Percentiles rank a stretch among this genome's conserved stretches.
phyloP scores from a whole-genome alignment of 2,329 filamentous ascomycete genomes.

The Beauveria sp. region DNA sequence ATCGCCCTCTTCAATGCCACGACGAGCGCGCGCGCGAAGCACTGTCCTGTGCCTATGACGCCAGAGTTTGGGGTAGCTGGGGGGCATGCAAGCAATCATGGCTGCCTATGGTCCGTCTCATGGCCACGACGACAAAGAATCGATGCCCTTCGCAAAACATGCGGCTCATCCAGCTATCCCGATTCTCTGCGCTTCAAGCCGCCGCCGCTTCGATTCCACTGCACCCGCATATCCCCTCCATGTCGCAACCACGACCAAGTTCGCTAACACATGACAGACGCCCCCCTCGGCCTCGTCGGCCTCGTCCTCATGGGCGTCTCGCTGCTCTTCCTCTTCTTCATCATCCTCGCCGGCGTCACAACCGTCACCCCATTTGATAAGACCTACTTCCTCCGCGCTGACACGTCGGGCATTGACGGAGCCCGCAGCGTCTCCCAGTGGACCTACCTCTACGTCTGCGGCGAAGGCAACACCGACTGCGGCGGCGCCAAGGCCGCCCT shows the following conservation, averaged over 20 bases:
- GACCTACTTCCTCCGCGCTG: conserved; percentile 80
- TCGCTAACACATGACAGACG: conserved; percentile 23
- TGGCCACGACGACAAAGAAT: not conserved
- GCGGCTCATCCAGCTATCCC: not conserved
- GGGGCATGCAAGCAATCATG: not conserved
- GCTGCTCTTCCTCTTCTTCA: conserved; percentile 49
- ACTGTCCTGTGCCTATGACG: not conserved
- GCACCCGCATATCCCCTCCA: too few relatives aligned
- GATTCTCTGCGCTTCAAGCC: not conserved
- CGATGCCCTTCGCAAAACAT: not conserved
- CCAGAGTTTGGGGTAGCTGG: not conserved
- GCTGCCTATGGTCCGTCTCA: not conserved
- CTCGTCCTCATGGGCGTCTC: conserved; percentile 43
- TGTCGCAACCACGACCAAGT: not conserved
- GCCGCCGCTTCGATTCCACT: not conserved
- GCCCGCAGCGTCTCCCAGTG: conserved; percentile 66
- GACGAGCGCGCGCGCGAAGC: not conserved
- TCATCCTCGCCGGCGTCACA: conserved; percentile 49
- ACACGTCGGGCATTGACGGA: conserved; percentile 64
- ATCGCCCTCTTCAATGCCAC: not conserved
- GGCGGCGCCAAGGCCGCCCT: conserved; percentile 52
- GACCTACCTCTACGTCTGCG: conserved; percentile 86
- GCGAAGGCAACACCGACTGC: conserved; percentile 57
- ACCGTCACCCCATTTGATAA: conserved; percentile 51
- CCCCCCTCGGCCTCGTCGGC: conserved; percentile 33